Percentiles rank a stretch among this genome's conserved stretches.
Conservation (phyloP, 2,329 filamentous ascomycete species). For the Diaporthe vaccinii region DNA sequence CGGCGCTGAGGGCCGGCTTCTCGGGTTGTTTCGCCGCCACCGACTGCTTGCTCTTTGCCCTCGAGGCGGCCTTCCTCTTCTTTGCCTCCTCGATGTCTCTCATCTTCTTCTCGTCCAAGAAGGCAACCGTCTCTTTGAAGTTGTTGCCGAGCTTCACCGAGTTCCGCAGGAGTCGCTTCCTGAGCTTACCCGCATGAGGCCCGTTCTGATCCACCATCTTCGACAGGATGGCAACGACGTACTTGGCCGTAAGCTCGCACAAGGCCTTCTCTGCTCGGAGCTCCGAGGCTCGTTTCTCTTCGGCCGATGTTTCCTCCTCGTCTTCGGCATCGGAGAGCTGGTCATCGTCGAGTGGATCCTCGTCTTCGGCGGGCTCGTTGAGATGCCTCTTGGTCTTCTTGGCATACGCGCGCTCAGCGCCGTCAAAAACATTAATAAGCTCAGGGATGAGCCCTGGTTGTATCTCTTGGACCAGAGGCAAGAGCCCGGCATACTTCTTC, state of each 20-base stretch:
- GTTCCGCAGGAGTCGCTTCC: conserved; percentile 82
- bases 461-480: conserved; percentile 77
- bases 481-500: conserved; percentile 66
- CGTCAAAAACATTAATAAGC: conserved; percentile 82
- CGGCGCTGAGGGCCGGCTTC: conserved; percentile 58
- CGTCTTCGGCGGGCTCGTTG: conserved; percentile 77
- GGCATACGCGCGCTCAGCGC: conserved; percentile 83
- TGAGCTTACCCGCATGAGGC: conserved; percentile 72
- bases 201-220: conserved; percentile 78
- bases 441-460: conserved; percentile 73
- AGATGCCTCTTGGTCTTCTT: conserved; percentile 74
- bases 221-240: conserved; percentile 84
- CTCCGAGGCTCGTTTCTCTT: conserved; percentile 73
- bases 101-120: conserved; percentile 78
- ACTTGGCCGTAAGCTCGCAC: conserved; percentile 87
- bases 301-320: conserved; percentile 65
- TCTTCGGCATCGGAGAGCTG: conserved; percentile 71
- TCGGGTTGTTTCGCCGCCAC: conserved; percentile 44
- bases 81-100: conserved; percentile 57
- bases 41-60: conserved; percentile 56
- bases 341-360: conserved; percentile 77
- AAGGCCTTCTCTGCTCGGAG: conserved; percentile 87
- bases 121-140: conserved; percentile 86
- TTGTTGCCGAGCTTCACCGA: conserved; percentile 84
- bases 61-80: conserved; percentile 53